These are phyloP conservation scores for Fraxinus nigra DNA, from an alignment of 305 asterid genomes.

Conservation along the genomic window DNA sequence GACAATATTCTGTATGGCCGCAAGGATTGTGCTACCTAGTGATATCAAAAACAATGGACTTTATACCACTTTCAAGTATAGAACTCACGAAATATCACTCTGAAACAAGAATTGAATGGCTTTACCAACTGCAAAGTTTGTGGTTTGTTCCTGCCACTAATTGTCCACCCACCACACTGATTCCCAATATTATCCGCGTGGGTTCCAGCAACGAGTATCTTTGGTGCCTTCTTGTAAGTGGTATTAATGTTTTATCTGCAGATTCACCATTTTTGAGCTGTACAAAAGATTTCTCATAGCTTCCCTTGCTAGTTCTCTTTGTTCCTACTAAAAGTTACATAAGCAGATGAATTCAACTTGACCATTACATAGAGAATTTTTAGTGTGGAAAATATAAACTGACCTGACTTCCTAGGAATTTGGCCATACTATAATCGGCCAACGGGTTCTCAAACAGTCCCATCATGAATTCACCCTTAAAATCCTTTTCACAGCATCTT, in stretches of 20 bases:
- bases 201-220: slow-evolving; percentile 50
- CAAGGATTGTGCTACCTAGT: slow-evolving; percentile 38
- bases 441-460: slow-evolving; percentile 67
- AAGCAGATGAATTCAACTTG: background rate
- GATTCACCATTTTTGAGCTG: slow-evolving; percentile 45
- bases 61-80: background rate
- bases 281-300: slow-evolving; percentile 49
- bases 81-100: no score
- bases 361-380: background rate
- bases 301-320: slow-evolving; percentile 52
- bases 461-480: slow-evolving; percentile 62
- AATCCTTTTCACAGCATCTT: slow-evolving; percentile 73
- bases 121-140: slow-evolving; percentile 41
- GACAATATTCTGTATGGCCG: slow-evolving; percentile 27
- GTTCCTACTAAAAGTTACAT: slow-evolving; percentile 29
- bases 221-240: slow-evolving; percentile 36
- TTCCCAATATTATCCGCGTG: slow-evolving; percentile 48
- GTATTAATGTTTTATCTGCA: slow-evolving; percentile 28
- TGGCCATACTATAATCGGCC: slow-evolving; percentile 60
- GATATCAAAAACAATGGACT: background rate
- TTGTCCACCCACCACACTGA: slow-evolving; percentile 63
- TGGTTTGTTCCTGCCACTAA: slow-evolving; percentile 48
- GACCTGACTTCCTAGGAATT: slow-evolving; percentile 59
- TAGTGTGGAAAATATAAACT: background rate
- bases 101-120: background rate